Conservation (phyloP, 2,329 filamentous ascomycete species). For the Pseudocercospora pini-densiflorae region DNA sequence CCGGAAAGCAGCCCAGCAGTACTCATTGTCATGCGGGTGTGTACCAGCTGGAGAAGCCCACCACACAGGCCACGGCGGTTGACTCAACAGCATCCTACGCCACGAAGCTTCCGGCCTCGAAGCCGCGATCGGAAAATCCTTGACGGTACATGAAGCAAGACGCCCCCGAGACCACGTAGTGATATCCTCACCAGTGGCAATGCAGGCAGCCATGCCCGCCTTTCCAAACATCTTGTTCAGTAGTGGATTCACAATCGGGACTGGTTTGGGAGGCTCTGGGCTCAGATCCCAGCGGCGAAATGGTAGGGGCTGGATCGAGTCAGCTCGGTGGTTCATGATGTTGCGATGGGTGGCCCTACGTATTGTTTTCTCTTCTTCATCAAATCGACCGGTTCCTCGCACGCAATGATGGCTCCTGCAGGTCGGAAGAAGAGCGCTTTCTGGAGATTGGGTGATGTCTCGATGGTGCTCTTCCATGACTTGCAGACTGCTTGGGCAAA, state of each 20-base stretch:
- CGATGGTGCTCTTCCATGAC: not conserved
- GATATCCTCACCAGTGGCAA: not conserved
- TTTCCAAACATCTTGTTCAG: not conserved
- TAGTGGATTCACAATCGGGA: not conserved
- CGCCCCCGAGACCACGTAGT: too few species aligned
- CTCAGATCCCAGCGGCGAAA: not conserved
- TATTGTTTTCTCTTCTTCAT: not conserved
- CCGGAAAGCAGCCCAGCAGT: not conserved
- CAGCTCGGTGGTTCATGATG: not conserved
- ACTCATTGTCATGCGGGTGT: not conserved
- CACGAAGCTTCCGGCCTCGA: not conserved
- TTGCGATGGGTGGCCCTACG: not conserved
- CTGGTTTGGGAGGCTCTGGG: not conserved
- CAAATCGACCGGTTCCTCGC: not conserved
- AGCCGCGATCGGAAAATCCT: not conserved
- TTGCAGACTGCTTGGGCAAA: not conserved
- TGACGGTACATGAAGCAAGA: too few species aligned
- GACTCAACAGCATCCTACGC: not conserved
- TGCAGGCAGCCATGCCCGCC: not conserved
- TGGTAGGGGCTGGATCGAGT: not conserved
- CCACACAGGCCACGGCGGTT: not conserved
- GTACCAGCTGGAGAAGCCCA: not conserved
- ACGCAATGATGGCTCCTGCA: not conserved
- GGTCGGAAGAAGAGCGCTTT: not conserved
- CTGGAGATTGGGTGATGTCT: not conserved